Conservation (phyloP, 768 basidiomycete genomes). For the Trametes sanguinea region DNA sequence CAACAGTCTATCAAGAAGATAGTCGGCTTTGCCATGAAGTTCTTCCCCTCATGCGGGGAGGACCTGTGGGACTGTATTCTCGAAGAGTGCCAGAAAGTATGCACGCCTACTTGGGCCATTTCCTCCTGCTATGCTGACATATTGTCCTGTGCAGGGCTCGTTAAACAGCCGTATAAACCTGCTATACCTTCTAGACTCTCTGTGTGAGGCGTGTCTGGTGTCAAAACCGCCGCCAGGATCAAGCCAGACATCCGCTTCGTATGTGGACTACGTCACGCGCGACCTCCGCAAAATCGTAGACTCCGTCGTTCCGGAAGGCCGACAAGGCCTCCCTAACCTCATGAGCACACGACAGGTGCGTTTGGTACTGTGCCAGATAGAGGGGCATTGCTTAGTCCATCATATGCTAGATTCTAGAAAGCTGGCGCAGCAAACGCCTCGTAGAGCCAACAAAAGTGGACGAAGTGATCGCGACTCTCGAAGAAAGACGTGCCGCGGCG, state of each 20-base stretch:
- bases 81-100: constrained; percentile 87
- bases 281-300: constrained; percentile 80
- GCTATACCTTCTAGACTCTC: constrained; percentile 85
- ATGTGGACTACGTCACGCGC: constrained; percentile 75
- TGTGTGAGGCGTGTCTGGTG: constrained; percentile 77
- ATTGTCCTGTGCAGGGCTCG: constrained; percentile 47
- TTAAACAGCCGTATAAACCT: constrained; percentile 94
- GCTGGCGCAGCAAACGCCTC: constrained; percentile 83
- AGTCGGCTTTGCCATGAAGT: constrained; percentile 82
- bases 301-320: constrained; percentile 84
- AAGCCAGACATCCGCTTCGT: constrained; percentile 50
- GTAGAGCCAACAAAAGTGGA: constrained; percentile 80
- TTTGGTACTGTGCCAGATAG: not conserved
- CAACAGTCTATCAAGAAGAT: constrained; percentile 89
- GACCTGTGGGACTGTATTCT: constrained; percentile 93
- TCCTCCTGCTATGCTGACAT: not conserved
- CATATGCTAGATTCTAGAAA: constrained; percentile 75
- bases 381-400: no score
- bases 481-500: constrained; percentile 42
- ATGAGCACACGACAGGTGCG: constrained; percentile 84
- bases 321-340: constrained; percentile 84
- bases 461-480: constrained; percentile 59
- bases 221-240: constrained; percentile 58
- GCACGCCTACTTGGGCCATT: not conserved
- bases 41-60: constrained; percentile 82